Base-by-base conservation (phyloP, 148 eudicot genomes). In the Rhododendron griersonianum region DNA sequence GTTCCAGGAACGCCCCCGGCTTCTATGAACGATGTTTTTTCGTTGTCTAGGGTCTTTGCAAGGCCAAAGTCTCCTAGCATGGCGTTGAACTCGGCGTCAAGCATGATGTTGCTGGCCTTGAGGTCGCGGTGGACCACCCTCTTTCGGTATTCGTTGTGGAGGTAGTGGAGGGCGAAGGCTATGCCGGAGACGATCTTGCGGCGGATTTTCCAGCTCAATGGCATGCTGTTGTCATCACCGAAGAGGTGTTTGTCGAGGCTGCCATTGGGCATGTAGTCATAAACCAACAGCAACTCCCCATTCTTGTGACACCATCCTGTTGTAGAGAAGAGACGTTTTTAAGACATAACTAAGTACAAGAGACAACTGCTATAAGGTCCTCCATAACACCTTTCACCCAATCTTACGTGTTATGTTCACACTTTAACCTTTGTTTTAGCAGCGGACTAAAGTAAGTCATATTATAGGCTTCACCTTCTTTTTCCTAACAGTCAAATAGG, bases 241-340 rank as follows among this genome's bases (percentile, higher is more conserved):
- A 93, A 92, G 57, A 93, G 91, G 89, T 92, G 94, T 91, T 83
- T 87, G 89, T 96, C 99, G 0, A 96, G 92, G 84, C 98, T 95
- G 19, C 98, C 97, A 1, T 95, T 96, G 2, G 96, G 96, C 98
- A 96, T 92, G 92, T 93, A 95, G 73, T 96, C 96, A 48, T 96
- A 96, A 1, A 96, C 93, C 44, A 96, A 74, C 0, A 96, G 90
- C 1, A 95, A 92, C 90, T 89, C 92, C 75, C 92, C 95, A 14
- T 89, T 90, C 89, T 93, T 90, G 92, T 96, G 95, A 80, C 98
- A 96, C 99, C 99, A 96, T 8, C 99, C 99, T 96, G 92, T 61
- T 18, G 75, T 5, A 44, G 53, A 44, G 33, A 44, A 65, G 13
- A 10, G 33, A 65, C n/a, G 33, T 63, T 63, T 63, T 65, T 28